Conservation (phyloP, 352 stramenopile species). For the Poterioochromonas sp. region DNA sequence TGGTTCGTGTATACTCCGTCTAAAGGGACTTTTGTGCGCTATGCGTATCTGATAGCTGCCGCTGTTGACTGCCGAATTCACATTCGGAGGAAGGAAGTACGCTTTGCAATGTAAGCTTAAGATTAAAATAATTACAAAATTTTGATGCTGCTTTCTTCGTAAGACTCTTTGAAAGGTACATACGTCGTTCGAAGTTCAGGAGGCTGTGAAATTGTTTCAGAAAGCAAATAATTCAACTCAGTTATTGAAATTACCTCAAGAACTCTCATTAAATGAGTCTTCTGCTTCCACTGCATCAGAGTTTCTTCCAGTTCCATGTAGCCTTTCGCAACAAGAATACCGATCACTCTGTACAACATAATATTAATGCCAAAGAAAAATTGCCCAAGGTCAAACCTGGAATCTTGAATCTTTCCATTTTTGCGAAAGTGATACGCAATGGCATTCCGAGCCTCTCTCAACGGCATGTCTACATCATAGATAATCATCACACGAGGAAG, state of each 20-base stretch:
- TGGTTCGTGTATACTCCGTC: slow-evolving; percentile 79
- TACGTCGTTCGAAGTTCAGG: too few relatives aligned
- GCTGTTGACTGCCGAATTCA: not conserved
- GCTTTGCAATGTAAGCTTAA: too few relatives aligned
- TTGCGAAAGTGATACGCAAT: slow-evolving; percentile 87
- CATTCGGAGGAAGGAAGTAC: slow-evolving; percentile 23
- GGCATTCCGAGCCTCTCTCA: slow-evolving; percentile 59
- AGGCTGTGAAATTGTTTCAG: too few relatives aligned
- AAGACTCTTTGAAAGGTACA: too few relatives aligned
- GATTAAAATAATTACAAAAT: too few relatives aligned
- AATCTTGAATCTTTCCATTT: slow-evolving; percentile 84
- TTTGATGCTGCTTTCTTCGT: too few relatives aligned
- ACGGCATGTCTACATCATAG: slow-evolving; percentile 88
- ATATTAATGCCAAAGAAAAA: not conserved
- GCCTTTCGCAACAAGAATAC: slow-evolving; percentile 91
- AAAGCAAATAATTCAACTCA: too few relatives aligned
- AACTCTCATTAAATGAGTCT: slow-evolving; percentile 75
- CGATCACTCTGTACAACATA: slow-evolving; percentile 51
- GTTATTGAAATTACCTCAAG: slow-evolving; percentile 48
- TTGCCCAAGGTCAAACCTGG: slow-evolving; percentile 45
- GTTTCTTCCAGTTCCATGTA: slow-evolving; percentile 97
- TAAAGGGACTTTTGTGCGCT: not conserved
- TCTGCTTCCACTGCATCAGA: slow-evolving; percentile 88
- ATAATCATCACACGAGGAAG: slow-evolving; percentile 90
- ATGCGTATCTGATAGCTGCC: slow-evolving; percentile 20